Conservation (phyloP, 768 basidiomycete genomes). For the Serendipita indica region DNA sequence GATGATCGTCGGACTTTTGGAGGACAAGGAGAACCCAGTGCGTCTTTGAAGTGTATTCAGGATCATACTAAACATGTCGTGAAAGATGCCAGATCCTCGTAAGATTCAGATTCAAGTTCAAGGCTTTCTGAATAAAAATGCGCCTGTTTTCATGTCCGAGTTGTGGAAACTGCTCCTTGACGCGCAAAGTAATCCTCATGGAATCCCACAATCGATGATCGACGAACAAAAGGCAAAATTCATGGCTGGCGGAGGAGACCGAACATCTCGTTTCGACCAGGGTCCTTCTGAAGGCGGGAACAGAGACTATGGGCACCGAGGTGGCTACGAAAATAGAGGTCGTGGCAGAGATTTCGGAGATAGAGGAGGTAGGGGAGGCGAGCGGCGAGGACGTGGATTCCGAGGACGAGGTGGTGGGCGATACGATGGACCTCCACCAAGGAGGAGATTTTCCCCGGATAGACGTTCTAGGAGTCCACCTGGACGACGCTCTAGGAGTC, state of each 20-base stretch:
- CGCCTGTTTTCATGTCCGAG: conserved; percentile 69
- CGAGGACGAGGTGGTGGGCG: conserved; percentile 29
- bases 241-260: conserved; percentile 48
- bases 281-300: conserved; percentile 24
- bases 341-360: conserved; percentile 32
- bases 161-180: conserved; percentile 89
- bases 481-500: conserved; percentile 31
- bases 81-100: conserved; percentile 74
- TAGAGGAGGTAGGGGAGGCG: conserved; percentile 32
- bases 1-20: conserved; percentile 87
- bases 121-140: conserved; percentile 82
- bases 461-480: conserved; percentile 35
- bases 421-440: conserved; percentile 34
- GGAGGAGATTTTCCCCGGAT: conserved; percentile 26
- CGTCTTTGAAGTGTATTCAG: conserved; percentile 17
- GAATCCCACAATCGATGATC: conserved; percentile 79
- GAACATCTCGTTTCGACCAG: not conserved
- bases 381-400: conserved; percentile 18
- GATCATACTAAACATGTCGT: conserved; percentile 4
- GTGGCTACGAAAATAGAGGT: conserved; percentile 33
- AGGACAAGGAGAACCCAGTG: conserved; percentile 74
- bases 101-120: conserved; percentile 93
- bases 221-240: conserved; percentile 89
- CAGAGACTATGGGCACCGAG: conserved; percentile 35
- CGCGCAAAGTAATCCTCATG: conserved; percentile 76